Base-by-base conservation (phyloP, 495 filamentous ascomycete species). In the Penicillium paradoxum region DNA sequence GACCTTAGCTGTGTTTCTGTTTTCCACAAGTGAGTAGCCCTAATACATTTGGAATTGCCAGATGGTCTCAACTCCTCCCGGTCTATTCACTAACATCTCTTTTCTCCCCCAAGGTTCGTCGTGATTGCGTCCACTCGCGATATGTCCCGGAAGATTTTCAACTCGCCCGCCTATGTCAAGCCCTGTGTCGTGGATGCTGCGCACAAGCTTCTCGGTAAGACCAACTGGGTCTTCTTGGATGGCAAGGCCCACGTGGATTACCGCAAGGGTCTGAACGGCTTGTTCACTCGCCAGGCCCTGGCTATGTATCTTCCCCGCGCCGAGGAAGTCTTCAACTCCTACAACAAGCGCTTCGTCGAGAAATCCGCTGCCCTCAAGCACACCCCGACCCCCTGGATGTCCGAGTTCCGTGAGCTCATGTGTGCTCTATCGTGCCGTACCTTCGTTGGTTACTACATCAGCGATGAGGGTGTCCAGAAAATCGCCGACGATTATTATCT, bases 181-280 rank as follows among this genome's bases (percentile, higher is more conserved):
- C 93, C 93, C 27, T 97, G 93, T 69, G 91, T 98, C 43, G 93
- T 98, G 53, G 95, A 97, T 73, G 83, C 85, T 40, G 95, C 93
- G 37, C 85, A 91, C 76, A 97, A 97, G 75, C 85, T 98, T 41
- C 85, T 98, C 53, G 89, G 93, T 33, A 82, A 85, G 52, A 84
- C 80, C 57, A 97, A 97, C 75, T 98, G 91, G 91, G 93, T 98
- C 7, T 98, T 98, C 76, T 75, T 98, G 62, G 93, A 97, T 67
- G 93, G 93, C 56, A 92, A 90, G 70, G 85, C 83, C 40, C 93
- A 98, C 63, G 89, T 96, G 51, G 93, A 98, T 54, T 98, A 90
- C 74, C 90, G 93, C 67, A 97, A 96, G 72, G 93, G 95, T 53
- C 77, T 98, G 53, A 97, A 97, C 67, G 86, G 84, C 45, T 80